phyloP scores from a whole-genome alignment of 2,329 filamentous ascomycete species.

The Colletotrichum plurivorum region DNA sequence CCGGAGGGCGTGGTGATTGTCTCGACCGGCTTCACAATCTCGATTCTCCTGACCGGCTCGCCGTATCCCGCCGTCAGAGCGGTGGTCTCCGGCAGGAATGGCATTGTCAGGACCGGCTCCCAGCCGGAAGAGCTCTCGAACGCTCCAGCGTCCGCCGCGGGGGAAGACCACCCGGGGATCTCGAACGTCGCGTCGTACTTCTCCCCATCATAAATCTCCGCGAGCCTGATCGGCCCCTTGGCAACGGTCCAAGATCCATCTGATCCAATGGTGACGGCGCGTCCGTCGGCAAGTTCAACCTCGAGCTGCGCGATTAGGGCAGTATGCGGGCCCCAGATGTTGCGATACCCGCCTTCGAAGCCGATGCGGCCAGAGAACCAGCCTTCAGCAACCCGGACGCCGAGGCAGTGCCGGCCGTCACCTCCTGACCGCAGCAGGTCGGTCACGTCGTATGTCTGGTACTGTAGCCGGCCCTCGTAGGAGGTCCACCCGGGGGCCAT shows the following conservation, averaged over 20 bases:
- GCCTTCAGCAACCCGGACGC: slow-evolving; percentile 59
- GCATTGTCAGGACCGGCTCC: background rate
- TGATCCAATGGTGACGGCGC: background rate
- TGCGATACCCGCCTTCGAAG: slow-evolving; percentile 39
- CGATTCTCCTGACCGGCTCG: slow-evolving; percentile 42
- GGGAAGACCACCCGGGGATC: slow-evolving; percentile 18
- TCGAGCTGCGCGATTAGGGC: slow-evolving; percentile 12
- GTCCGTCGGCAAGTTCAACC: slow-evolving; percentile 21
- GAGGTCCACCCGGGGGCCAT: slow-evolving; percentile 68
- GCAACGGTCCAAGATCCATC: slow-evolving; percentile 9
- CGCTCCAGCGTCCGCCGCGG: background rate
- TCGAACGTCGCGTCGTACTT: slow-evolving; percentile 33
- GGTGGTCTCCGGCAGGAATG: background rate
- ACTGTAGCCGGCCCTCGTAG: slow-evolving; percentile 64
- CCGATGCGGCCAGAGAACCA: slow-evolving; percentile 57
- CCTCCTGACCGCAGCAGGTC: slow-evolving; percentile 47
- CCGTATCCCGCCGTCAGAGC: slow-evolving; percentile 20
- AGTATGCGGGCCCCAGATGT: slow-evolving; percentile 44
- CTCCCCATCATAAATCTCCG: slow-evolving; percentile 41
- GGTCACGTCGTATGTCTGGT: slow-evolving; percentile 67
- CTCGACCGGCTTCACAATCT: slow-evolving; percentile 46
- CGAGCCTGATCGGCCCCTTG: slow-evolving; percentile 23
- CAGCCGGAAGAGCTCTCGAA: background rate
- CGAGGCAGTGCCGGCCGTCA: slow-evolving; percentile 52
- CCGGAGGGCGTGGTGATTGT: slow-evolving; percentile 51